Evolutionary conservation across 2,329 filamentous ascomycete genomes (phyloP), one percentile per base, ranked within the genome.

Genomic region (Xylariales sp.): DNA sequence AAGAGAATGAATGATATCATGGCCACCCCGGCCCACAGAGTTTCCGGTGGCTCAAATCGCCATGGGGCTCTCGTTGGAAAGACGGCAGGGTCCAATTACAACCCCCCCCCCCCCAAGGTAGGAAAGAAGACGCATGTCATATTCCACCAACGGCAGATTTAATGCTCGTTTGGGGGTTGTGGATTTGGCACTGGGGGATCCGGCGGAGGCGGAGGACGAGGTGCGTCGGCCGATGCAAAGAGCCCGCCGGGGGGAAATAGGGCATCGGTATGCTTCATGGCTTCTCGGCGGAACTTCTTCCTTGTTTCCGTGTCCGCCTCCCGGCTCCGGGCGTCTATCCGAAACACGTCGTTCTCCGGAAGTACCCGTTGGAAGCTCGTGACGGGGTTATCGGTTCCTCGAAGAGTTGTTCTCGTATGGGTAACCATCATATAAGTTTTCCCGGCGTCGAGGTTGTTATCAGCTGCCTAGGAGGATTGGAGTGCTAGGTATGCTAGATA

Each of bases 251-350:
- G 90, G 52, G 92, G 90, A 76, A 98, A 92, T 1, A 97, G 86
- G 41, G 87, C 86, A 75, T 97, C 92, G 0, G 94, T 94, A 75
- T 97, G 92, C 74, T 98, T 93, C 88, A 98, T 98, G 16, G 92
- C 92, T 77, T 97, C 93, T 71, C 96, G 90, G 77, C 94, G 97
- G 75, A 97, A 97, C 64, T 97, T 90, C 74, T 93, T 90, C 92
- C 98, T 94, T 63, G 88, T 84, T n/a, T 83, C 80, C 76, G 93
- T 96, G 59, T 95, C 90, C 67, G 92, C 88, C 3, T 86, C 86
- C 16, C 88, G 83, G 71, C 93, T 93, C 96, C 96, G 99, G 9
- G 83, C 82, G 76, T 97, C 93, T 3, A 94, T 96, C 67, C 90
- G 89, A 53, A 89, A 85, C 75, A 97, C 97, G 14, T 95, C 92